Base-by-base conservation (phyloP, 1,284 basidiomycete genomes). In the Leccinum variabile region DNA sequence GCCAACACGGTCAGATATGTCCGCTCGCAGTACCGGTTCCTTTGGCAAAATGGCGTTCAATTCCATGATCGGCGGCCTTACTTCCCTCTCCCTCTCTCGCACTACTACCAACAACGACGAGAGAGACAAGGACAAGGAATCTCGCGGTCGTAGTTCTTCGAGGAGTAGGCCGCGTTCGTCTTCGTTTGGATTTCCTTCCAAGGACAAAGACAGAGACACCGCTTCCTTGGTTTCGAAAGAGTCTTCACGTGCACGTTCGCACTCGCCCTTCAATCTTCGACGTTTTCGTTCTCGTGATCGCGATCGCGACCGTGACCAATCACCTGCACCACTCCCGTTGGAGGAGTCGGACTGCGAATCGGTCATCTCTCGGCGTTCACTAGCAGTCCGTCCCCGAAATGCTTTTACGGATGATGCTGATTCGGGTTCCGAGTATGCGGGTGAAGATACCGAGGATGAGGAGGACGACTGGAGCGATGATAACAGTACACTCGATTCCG, bases 201-300 rank as follows among this genome's bases (percentile, higher is more conserved):
- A 63, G 54, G 74, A 74, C 30, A 75, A 65, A 18, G 72, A 72
- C 2, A 73, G 70, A 33, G 68, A 71, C 14, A 16, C 68, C 4
- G 65, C 70, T 58, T 70, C 71, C 22, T 16, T 65, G 10, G 61
- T 57, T 32, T 72, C 75, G 11, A 75, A 69, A 22, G 71, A 75
- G 28, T 62, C 64, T 5, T 52, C 80, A 25, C 86, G 87, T 62
- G 80, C 87, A 11, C 86, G 90, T 46, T 90, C 88, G 37, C 82
- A 85, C 65, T 91, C 90, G 0, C 90, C 90, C 16, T 92, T 92
- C 70, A 78, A 77, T 55, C 82, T 90, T 63, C 82, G 88, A 39
- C 80, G 86, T 35, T 80, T 82, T 61, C 82, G 86, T 62, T 77
- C 78, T 10, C 84, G 89, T 18, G 68, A 69, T 46, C 74, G 82